Percentiles rank a stretch among this genome's conserved stretches.
Conservation (phyloP, 2,329 filamentous ascomycete genomes). For the Alternaria infectoria region DNA sequence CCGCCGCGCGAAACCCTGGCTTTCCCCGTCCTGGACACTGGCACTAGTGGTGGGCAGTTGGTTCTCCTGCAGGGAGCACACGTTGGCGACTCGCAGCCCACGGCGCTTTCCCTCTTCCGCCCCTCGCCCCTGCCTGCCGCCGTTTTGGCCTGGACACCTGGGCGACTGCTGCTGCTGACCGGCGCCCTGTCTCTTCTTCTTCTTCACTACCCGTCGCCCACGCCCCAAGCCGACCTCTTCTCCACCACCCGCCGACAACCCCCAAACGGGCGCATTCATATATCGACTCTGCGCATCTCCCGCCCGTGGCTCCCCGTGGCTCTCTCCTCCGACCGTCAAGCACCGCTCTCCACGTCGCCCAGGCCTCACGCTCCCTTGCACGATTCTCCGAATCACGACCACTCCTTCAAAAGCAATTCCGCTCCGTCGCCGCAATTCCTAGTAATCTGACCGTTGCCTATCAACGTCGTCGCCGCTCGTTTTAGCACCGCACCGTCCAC, state of each 20-base stretch:
- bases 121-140: constrained; percentile 18
- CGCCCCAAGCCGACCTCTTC: constrained; percentile 23
- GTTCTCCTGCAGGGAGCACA: constrained; percentile 28
- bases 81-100: constrained; percentile 23
- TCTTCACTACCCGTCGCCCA: constrained; percentile 21
- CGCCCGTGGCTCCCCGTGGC: constrained; percentile 41
- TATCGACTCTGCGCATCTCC: constrained; percentile 40
- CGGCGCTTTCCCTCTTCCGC: constrained; percentile 24
- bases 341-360: constrained; percentile 20
- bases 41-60: constrained; percentile 23
- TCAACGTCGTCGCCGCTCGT: constrained; percentile 36
- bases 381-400: constrained; percentile 47
- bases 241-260: constrained; percentile 42
- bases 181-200: constrained; percentile 15
- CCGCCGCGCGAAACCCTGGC: constrained; percentile 17
- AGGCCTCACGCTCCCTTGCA: constrained; percentile 44
- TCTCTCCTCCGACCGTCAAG: constrained; percentile 16
- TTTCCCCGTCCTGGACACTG: constrained; percentile 20
- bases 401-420: constrained; percentile 34
- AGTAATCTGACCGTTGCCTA: constrained; percentile 27
- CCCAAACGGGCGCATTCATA: constrained; percentile 40
- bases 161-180: constrained; percentile 21
- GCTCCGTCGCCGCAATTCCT: constrained; percentile 15
- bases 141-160: constrained; percentile 25
- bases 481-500: constrained; percentile 17